Evolutionary conservation across 1,284 basidiomycete genomes (phyloP), one percentile per base, ranked within the genome.

Genomic region (Papiliotrema fonsecae): DNA sequence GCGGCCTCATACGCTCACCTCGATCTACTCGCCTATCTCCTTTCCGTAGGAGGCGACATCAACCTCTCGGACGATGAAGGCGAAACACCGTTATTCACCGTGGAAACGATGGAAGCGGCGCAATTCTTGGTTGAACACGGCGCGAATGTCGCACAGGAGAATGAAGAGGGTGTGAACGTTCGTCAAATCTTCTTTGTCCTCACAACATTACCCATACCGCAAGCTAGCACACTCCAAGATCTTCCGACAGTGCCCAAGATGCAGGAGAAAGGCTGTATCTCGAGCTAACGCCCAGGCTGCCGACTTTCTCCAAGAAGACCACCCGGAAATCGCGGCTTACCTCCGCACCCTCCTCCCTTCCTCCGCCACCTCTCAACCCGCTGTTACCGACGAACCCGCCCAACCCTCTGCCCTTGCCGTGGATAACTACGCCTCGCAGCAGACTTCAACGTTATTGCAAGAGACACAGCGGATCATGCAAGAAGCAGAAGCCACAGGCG

Each of bases 1-100:
- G 90, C 91, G 6, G 90, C 89, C 0, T 94, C 90, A 0, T 96
- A 93, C 69, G 87, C 82, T 10, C 90, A 91, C 45, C 64, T 86
- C 16, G 74, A 85, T 34, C 73, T 93, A 38, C 77, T 96, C 21
- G 79, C 82, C 25, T 93, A 88, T 75, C 81, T 96, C 48, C 76
- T 91, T 52, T 78, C 81, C 14, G 78, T 78, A 61, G 89, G 90
- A 19, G 92, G 90, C 47, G 79, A 94, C 67, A 86, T 93, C 55
- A 92, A 96, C 65, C 73, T 91, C 50, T 78, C 82, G 3, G 91
- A 96, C 67, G 79, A 78, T 44, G 92, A 96, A 67, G 87, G 87
- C 18, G 91, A 94, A 67, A 93, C 90, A 3, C 90, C 91, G 9
- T 76, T 96, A 16, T 96, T 86, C 75, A 86, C 87, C n/a, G 87